Evolutionary conservation across 2,329 filamentous ascomycete genomes (phyloP).

Genomic region (Penicillium sp.): DNA sequence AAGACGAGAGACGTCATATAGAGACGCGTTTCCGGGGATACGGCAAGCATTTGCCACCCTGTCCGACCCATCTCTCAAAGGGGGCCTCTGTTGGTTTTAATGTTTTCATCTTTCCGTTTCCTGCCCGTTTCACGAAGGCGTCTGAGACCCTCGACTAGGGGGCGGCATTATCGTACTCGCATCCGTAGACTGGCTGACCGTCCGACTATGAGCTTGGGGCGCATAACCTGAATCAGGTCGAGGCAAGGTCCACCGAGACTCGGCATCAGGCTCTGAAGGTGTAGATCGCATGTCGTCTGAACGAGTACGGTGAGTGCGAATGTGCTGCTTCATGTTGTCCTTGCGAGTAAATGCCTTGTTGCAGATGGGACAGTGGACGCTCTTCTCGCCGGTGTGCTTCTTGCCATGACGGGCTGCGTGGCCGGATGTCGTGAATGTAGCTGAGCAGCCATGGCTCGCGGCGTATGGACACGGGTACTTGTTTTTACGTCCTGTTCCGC

Average conservation of each 20-base stretch:
- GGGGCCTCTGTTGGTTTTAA: not conserved
- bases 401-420: conserved; percentile 72
- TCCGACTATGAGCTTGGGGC: conserved; percentile 25
- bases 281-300: conserved; percentile 41
- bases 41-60: not conserved
- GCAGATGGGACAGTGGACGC: conserved; percentile 70
- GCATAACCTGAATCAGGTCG: conserved; percentile 23
- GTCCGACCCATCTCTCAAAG: not conserved
- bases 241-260: conserved; percentile 24
- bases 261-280: conserved; percentile 26
- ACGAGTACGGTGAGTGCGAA: conserved; percentile 61
- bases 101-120: not conserved
- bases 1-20: conserved; percentile 10
- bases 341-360: conserved; percentile 72
- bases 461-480: conserved; percentile 70
- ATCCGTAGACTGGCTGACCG: conserved; percentile 26
- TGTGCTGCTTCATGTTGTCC: conserved; percentile 74
- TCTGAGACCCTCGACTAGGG: conserved; percentile 12
- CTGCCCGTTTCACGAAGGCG: conserved; percentile 13
- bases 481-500: conserved; percentile 58
- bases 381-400: conserved; percentile 72
- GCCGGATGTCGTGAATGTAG: conserved; percentile 71
- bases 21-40: not conserved
- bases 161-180: conserved; percentile 15
- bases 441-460: conserved; percentile 62